Base-by-base conservation (phyloP, 768 basidiomycete genomes). In the Termitomyces sp. region DNA sequence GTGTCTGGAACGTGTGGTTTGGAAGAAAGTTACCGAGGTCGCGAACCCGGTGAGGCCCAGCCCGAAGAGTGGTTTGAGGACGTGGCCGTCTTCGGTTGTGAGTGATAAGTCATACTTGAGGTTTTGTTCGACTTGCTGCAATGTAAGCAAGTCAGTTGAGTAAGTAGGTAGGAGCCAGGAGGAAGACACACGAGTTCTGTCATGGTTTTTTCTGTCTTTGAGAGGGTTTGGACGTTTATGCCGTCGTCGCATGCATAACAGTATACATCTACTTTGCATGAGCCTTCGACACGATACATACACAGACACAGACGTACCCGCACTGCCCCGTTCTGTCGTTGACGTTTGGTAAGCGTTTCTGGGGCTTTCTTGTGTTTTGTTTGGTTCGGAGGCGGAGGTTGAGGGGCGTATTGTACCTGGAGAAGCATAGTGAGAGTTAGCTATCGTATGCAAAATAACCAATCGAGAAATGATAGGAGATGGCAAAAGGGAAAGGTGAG, bases 51-150 rank as follows among this genome's bases (percentile, higher is more conserved):
- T 98, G 30, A 95, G 69, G 1, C 92, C 92, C 3, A 88, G 83
- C 0, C 97, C 97, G 67, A 89, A 94, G 12, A 98, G 75, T 0
- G 94, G 94, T 62, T 92, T 84, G 6, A 98, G 77, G 1, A 93
- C 90, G 32, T 88, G 86, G 2, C 95, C 96, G 53, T 92, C 86
- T 58, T 94, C 91, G 20, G 81, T 83, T 0, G 88, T 91, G 58
- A 99, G 81, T 0, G 90, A 92, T 70, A 98, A 98, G 68, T 98
- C 95, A 68, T 92, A 98, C 47, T 83, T 85, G 35, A 98, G 75
- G 67, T 99, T 99, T 62, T 98, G 94, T 68, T 98, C 95, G 64
- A 98, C 89, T 89, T 98, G 92, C 92, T 80, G 50, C 14, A n/a
- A 6, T 18, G 14, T 18, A 16, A 57, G 50, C n/a, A 9, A 20